Evolutionary conservation across 148 eudicot species (phyloP).

Genomic region (Persicaria tinctoria): DNA sequence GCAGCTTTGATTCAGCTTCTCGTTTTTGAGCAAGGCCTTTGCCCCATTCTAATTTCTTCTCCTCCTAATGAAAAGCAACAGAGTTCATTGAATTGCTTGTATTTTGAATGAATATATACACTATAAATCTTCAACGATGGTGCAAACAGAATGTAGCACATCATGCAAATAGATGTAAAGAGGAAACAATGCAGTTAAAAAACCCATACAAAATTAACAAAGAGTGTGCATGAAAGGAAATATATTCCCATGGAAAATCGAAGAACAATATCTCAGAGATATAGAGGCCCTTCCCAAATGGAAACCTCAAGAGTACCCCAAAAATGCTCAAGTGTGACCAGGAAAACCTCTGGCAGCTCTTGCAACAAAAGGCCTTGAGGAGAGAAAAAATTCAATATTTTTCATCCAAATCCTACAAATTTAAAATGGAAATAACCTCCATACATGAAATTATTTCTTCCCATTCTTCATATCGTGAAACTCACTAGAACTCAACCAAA

Average conservation of each 20-base stretch:
- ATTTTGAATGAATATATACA: no score
- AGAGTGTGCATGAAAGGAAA: no score
- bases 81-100: not conserved
- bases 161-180: no score
- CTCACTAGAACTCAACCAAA: not conserved
- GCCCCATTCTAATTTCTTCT: constrained; percentile 94
- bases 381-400: not conserved
- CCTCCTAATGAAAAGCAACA: constrained; percentile 39
- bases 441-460: not conserved
- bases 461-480: not conserved
- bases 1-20: constrained; percentile 70
- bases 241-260: no score
- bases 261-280: not conserved
- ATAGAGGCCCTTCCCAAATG: not conserved
- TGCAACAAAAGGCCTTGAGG: not conserved
- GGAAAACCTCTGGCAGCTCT: not conserved
- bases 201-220: no score
- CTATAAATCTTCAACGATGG: no score
- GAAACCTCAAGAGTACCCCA: not conserved
- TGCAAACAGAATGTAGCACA: no score
- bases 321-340: not conserved
- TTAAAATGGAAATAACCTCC: not conserved
- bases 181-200: no score
- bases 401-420: not conserved
- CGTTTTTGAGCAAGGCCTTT: constrained; percentile 97